These are phyloP conservation scores for Pleurotus salmoneostramineus DNA, from an alignment of 768 basidiomycete species.

Conservation along the genomic window DNA sequence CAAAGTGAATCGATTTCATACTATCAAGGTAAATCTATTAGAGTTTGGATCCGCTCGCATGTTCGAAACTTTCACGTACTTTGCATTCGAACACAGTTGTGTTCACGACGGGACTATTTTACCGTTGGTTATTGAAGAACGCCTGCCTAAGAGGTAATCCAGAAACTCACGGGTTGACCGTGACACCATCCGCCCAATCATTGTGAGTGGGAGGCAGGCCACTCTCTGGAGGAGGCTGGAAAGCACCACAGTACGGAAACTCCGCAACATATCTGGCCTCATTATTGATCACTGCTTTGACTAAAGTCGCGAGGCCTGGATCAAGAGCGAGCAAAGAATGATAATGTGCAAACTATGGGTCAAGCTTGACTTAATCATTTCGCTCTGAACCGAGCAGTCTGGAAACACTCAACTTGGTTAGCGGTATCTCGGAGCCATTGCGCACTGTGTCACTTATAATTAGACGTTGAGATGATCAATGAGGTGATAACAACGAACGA, in stretches of 20 bases:
- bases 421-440: conserved; percentile 84
- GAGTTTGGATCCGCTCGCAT: background rate
- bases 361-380: background rate
- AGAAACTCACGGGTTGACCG: conserved; percentile 63
- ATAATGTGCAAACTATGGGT: conserved; percentile 65
- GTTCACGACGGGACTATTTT: conserved; percentile 58
- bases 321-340: conserved; percentile 54
- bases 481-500: conserved; percentile 42
- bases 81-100: conserved; percentile 81
- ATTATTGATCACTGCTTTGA: conserved; percentile 81
- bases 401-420: conserved; percentile 52
- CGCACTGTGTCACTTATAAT: conserved; percentile 40
- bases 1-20: conserved; percentile 81
- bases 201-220: conserved; percentile 62
- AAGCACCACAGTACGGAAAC: conserved; percentile 78
- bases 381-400: background rate
- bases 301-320: conserved; percentile 53
- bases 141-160: background rate
- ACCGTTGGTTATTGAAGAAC: conserved; percentile 1
- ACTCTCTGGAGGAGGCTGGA: conserved; percentile 79
- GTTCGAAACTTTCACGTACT: conserved; percentile 29
- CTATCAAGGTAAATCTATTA: conserved; percentile 24
- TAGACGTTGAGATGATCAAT: background rate
- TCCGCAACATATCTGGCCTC: conserved; percentile 70
- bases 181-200: conserved; percentile 65